Conservation (phyloP, 2,329 filamentous ascomycete species). For the Aspergillus sp. region DNA sequence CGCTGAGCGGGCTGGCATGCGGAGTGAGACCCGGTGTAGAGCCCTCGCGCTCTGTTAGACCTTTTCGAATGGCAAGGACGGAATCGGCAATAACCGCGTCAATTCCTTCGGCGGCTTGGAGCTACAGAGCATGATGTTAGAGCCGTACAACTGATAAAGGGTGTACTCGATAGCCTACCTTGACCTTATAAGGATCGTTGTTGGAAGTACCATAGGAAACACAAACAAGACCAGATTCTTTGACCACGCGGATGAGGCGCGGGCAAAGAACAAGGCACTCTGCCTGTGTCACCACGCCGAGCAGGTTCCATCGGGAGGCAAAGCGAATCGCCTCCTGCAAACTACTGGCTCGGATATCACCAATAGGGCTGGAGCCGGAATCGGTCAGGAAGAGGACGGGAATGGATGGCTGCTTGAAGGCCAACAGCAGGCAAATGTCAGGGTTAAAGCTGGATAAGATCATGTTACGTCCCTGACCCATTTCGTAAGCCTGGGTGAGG, state of each 20-base stretch:
- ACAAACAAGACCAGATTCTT: constrained; percentile 89
- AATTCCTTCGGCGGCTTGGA: constrained; percentile 92
- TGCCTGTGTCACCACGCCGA: constrained; percentile 87
- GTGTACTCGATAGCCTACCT: constrained; percentile 58
- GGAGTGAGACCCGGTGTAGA: constrained; percentile 22
- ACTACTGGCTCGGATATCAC: constrained; percentile 85
- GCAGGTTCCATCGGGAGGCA: constrained; percentile 87
- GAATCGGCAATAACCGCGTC: constrained; percentile 97
- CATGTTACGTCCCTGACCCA: constrained; percentile 79
- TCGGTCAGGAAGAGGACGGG: constrained; percentile 94
- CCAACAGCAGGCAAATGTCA: constrained; percentile 89
- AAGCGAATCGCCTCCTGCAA: constrained; percentile 95
- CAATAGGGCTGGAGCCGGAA: constrained; percentile 75
- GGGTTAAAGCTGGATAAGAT: constrained; percentile 98
- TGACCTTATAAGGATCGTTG: constrained; percentile 81
- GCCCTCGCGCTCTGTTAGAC: constrained; percentile 60
- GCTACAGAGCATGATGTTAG: constrained; percentile 44
- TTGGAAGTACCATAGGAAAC: constrained; percentile 92
- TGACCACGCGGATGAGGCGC: constrained; percentile 84
- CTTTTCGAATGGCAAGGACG: constrained; percentile 88
- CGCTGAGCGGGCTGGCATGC: constrained; percentile 24
- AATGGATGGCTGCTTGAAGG: constrained; percentile 96
- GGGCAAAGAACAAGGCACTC: constrained; percentile 88
- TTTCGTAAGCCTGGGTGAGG: constrained; percentile 82
- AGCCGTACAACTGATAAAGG: neutral